Evolutionary conservation across 2,329 filamentous ascomycete genomes (phyloP).

Genomic region (Cryphonectria parasitica): DNA sequence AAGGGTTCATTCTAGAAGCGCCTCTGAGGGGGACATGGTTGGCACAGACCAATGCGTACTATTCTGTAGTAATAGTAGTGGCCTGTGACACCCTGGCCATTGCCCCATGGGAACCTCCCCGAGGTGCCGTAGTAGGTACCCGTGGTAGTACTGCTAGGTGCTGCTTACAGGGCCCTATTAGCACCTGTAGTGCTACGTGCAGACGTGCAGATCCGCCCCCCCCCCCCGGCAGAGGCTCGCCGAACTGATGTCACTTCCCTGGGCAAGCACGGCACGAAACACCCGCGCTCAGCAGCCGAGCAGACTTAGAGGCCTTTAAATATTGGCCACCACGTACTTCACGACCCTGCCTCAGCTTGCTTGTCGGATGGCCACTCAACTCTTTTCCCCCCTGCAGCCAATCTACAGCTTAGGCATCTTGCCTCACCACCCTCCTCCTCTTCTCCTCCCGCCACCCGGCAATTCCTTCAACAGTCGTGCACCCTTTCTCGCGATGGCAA

Average conservation of each 20-base stretch:
- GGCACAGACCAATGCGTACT: neutral
- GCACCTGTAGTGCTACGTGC: neutral
- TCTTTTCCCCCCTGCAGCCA: neutral
- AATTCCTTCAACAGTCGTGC: neutral
- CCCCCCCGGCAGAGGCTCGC: too few species aligned
- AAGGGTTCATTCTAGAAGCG: constrained; percentile 9
- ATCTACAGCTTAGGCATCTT: neutral
- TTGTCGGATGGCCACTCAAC: neutral
- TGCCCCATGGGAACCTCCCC: neutral
- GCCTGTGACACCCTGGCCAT: too few species aligned
- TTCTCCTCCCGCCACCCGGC: neutral
- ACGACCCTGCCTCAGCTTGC: neutral
- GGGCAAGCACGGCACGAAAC: constrained; percentile 5
- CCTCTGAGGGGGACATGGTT: neutral
- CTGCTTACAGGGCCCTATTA: neutral
- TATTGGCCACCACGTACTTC: neutral
- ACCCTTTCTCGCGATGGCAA: neutral
- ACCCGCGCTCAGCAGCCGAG: neutral
- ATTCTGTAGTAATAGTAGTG: neutral
- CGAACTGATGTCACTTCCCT: constrained; percentile 12
- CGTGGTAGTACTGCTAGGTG: neutral
- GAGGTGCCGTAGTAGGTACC: neutral
- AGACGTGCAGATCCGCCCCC: too few species aligned
- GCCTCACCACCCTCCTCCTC: neutral
- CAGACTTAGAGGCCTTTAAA: neutral